A percentile compares a stretch with the other conserved stretches of the same genome.
These are phyloP conservation scores for Aspergillus texensis DNA, from an alignment of 2,329 filamentous ascomycete species.

Conservation along the genomic window DNA sequence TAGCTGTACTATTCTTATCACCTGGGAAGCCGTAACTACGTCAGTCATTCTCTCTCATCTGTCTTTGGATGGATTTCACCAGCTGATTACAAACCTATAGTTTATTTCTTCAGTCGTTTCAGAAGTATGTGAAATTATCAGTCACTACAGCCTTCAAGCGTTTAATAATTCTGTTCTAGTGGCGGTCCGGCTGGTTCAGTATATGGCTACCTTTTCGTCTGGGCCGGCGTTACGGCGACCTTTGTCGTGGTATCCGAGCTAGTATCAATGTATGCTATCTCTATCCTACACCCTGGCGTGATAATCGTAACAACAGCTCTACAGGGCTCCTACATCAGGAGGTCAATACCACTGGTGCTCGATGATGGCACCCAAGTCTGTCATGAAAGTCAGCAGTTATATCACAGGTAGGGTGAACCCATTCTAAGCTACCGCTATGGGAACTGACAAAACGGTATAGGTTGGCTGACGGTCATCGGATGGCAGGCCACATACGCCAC, in stretches of 20 bases:
- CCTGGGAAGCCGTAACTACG: slow-evolving; percentile 35
- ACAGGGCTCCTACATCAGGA: slow-evolving; percentile 37
- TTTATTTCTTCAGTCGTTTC: slow-evolving; percentile 21
- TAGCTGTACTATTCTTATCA: slow-evolving; percentile 43
- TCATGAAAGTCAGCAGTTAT: slow-evolving; percentile 43
- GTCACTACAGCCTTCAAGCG: neutral
- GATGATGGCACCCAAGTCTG: slow-evolving; percentile 41
- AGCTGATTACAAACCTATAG: neutral
- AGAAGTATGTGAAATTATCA: slow-evolving; percentile 19
- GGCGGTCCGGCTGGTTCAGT: slow-evolving; percentile 37
- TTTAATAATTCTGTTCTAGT: slow-evolving; percentile 14
- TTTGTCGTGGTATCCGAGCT: slow-evolving; percentile 35
- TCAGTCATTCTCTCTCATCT: neutral
- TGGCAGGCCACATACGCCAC: slow-evolving; percentile 48
- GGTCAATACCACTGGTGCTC: slow-evolving; percentile 47
- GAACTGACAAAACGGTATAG: slow-evolving; percentile 13
- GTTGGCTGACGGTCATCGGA: slow-evolving; percentile 45
- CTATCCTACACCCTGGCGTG: fast-evolving
- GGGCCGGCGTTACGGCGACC: slow-evolving; percentile 30
- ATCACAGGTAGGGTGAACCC: slow-evolving; percentile 27
- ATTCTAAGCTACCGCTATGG: neutral
- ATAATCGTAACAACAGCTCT: neutral
- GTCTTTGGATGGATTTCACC: neutral
- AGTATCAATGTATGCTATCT: slow-evolving; percentile 33
- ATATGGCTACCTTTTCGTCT: slow-evolving; percentile 39